These are phyloP conservation scores for Yamadazyma takamatsuzukensis DNA, from an alignment of 805 yeast species.

Conservation along the genomic window DNA sequence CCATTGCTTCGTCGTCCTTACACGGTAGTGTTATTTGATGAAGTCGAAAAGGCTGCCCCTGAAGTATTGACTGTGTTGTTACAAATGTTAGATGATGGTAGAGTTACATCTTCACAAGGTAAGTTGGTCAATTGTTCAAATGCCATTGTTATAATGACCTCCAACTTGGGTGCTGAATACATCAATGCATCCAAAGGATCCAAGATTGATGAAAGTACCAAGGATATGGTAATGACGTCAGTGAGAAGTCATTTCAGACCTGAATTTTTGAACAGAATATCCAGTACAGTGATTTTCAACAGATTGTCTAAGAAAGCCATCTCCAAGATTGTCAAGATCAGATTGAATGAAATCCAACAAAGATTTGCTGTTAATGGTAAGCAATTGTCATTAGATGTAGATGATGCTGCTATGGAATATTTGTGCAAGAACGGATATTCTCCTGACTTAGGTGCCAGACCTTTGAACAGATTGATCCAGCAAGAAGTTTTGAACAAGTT, in stretches of 20 bases:
- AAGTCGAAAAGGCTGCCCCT: conserved; percentile 98
- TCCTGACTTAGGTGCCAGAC: conserved; percentile 93
- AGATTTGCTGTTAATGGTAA: conserved; percentile 85
- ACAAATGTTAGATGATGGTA: conserved; percentile 94
- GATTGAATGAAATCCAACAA: conserved; percentile 79
- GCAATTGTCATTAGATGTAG: conserved; percentile 66
- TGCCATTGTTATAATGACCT: conserved; percentile 91
- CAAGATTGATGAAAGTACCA: conserved; percentile 64
- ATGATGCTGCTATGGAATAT: conserved; percentile 74
- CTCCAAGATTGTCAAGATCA: conserved; percentile 82
- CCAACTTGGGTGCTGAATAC: conserved; percentile 92
- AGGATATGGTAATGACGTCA: conserved; percentile 74
- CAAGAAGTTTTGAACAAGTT: conserved; percentile 79
- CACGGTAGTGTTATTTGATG: conserved; percentile 94
- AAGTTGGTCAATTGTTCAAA: conserved; percentile 91
- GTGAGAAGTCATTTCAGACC: conserved; percentile 93
- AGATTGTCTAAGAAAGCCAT: conserved; percentile 88
- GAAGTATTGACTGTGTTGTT: conserved; percentile 89
- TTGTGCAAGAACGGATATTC: conserved; percentile 86
- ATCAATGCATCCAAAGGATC: conserved; percentile 65
- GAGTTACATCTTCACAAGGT: conserved; percentile 92
- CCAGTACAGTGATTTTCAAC: conserved; percentile 90
- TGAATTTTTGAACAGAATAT: conserved; percentile 93
- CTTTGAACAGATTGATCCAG: conserved; percentile 89
- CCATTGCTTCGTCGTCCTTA: conserved; percentile 89